phyloP scores from a whole-genome alignment of 1,139 yeast genomes.

The Chernovozyma sophiae-reginae region DNA sequence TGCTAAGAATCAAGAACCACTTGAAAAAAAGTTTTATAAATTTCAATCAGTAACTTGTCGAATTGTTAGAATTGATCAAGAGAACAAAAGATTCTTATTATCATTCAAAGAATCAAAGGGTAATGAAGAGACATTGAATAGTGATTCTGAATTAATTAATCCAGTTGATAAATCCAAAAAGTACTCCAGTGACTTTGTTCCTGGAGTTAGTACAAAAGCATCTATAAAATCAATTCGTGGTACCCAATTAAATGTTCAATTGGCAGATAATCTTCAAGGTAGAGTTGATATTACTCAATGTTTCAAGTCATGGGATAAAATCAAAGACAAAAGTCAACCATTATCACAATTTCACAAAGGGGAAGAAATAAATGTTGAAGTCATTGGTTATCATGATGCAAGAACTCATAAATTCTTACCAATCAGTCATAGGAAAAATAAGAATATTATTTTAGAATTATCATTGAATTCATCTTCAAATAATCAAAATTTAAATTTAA shows the following conservation, averaged over 20 bases:
- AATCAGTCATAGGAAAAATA: slow-evolving; percentile 55
- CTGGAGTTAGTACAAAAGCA: slow-evolving; percentile 64
- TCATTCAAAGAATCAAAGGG: slow-evolving; percentile 42
- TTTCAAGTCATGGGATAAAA: slow-evolving; percentile 52
- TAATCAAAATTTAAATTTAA: slow-evolving; percentile 27
- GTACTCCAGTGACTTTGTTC: slow-evolving; percentile 45
- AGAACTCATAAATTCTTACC: slow-evolving; percentile 69
- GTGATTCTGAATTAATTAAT: slow-evolving; percentile 30
- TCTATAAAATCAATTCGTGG: slow-evolving; percentile 59
- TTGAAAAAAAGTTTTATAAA: slow-evolving; percentile 53
- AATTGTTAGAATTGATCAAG: slow-evolving; percentile 61
- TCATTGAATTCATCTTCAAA: slow-evolving; percentile 47
- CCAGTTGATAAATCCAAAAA: slow-evolving; percentile 58
- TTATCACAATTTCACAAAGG: slow-evolving; percentile 57
- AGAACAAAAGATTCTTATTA: slow-evolving; percentile 66
- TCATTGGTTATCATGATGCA: slow-evolving; percentile 76
- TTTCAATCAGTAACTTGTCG: slow-evolving; percentile 67
- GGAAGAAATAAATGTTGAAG: slow-evolving; percentile 55
- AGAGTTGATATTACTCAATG: slow-evolving; percentile 75
- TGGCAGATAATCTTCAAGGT: slow-evolving; percentile 80
- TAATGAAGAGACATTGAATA: slow-evolving; percentile 22
- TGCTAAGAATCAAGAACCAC: slow-evolving; percentile 39
- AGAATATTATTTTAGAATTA: slow-evolving; percentile 61
- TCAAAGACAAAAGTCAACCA: slow-evolving; percentile 58
- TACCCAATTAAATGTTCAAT: slow-evolving; percentile 69